A percentile compares a stretch with the other conserved stretches of the same genome.
Conservation (phyloP, 352 stramenopile genomes). For the Phytophthora tentaculata region DNA sequence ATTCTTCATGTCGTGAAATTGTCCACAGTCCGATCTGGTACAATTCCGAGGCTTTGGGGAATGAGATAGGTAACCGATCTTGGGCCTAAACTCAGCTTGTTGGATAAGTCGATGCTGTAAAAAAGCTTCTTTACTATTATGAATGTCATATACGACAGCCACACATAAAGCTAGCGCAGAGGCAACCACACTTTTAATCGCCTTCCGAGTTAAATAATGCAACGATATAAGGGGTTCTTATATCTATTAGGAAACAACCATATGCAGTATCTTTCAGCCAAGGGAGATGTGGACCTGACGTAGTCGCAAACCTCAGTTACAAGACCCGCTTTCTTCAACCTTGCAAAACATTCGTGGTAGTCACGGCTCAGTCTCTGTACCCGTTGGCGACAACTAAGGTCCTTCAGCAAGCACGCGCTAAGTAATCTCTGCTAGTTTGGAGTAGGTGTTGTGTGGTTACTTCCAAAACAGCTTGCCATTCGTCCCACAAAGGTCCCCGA, state of each 20-base stretch:
- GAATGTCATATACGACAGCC: too few species aligned
- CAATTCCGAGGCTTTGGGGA: too few species aligned
- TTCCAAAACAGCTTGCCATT: slow-evolving; percentile 4
- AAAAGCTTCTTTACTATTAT: too few species aligned
- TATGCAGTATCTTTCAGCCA: slow-evolving; percentile 1
- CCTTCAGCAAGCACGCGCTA: background rate
- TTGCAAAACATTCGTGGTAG: background rate
- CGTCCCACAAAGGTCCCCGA: slow-evolving; percentile 3
- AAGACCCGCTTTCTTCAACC: slow-evolving; percentile 3
- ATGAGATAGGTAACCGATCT: too few species aligned
- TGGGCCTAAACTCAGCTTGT: too few species aligned
- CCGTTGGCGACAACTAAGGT: background rate
- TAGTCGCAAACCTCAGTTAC: background rate
- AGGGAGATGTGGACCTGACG: background rate
- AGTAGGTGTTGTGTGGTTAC: background rate
- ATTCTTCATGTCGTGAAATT: too few species aligned
- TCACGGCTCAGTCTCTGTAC: background rate
- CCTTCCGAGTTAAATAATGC: background rate
- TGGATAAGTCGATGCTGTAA: too few species aligned
- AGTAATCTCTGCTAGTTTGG: background rate
- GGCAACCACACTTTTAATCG: background rate
- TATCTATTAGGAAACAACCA: background rate
- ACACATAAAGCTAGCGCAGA: background rate
- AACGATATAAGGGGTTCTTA: background rate
- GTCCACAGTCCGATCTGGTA: too few species aligned